These are phyloP conservation scores for Cutaneotrichosporon dermatis DNA, from an alignment of 1,284 basidiomycete genomes.

Conservation along the genomic window DNA sequence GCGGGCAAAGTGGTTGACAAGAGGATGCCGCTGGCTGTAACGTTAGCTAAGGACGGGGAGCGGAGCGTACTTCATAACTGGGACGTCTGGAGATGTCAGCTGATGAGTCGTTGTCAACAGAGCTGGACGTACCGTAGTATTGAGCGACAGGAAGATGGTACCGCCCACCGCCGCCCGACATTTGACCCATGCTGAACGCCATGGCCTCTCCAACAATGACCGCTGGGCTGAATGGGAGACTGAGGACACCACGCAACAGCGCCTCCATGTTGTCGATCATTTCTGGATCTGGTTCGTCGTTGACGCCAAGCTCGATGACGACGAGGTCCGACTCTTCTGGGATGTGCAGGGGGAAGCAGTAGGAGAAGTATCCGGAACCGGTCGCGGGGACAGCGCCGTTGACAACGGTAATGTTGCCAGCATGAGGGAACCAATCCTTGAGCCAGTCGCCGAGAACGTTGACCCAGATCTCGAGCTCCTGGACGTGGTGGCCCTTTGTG, in stretches of 20 bases:
- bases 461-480: conserved; percentile 38
- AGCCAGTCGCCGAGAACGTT: conserved; percentile 38
- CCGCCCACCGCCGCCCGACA: conserved; percentile 46
- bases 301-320: conserved; percentile 45
- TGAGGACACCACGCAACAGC: conserved; percentile 42
- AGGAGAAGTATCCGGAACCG: conserved; percentile 48
- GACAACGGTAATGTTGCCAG: conserved; percentile 23
- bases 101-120: background rate
- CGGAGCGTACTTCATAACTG: conserved; percentile 37
- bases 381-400: conserved; percentile 44
- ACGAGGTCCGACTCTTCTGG: conserved; percentile 36
- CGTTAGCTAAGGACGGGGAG: background rate
- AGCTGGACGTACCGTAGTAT: conserved; percentile 36
- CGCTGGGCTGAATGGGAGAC: conserved; percentile 32
- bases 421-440: conserved; percentile 25
- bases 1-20: conserved; percentile 45
- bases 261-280: conserved; percentile 49
- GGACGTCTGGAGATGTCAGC: conserved; percentile 30
- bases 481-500: conserved; percentile 42
- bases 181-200: conserved; percentile 42
- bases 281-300: conserved; percentile 44
- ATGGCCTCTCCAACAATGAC: conserved; percentile 43
- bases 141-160: conserved; percentile 47
- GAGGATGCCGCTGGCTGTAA: conserved; percentile 34
- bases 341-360: conserved; percentile 47